A percentile compares a stretch with the other conserved stretches of the same genome.
These are phyloP conservation scores for Punica granatum DNA, from an alignment of 345 rosid species.

Conservation along the genomic window DNA sequence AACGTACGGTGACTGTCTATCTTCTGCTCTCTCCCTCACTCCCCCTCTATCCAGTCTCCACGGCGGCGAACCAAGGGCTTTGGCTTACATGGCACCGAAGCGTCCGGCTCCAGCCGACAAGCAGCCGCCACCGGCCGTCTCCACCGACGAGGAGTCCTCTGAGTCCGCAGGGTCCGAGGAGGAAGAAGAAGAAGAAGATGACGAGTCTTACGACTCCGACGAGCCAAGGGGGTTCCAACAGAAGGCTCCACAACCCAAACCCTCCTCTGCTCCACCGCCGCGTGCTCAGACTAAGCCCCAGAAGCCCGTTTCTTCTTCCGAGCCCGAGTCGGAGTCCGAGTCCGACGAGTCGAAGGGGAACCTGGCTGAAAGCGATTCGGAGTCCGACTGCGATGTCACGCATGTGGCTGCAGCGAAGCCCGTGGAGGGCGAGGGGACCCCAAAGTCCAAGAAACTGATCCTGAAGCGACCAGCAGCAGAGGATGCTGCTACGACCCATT, in stretches of 20 bases:
- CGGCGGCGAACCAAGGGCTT: neutral
- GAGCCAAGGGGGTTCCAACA: neutral
- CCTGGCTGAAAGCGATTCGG: too few species aligned
- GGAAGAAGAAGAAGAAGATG: neutral
- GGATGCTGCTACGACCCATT: neutral
- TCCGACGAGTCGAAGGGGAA: constrained; percentile 9
- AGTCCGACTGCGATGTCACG: constrained; percentile 1
- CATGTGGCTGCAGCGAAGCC: constrained; percentile 5
- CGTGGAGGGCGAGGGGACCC: constrained; percentile 1
- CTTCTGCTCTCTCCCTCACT: neutral
- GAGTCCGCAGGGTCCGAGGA: neutral
- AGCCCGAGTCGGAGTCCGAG: constrained; percentile 4
- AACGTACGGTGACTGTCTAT: too few species aligned
- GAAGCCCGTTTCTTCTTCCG: neutral
- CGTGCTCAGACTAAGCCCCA: neutral
- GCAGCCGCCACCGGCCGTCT: neutral
- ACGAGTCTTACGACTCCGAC: neutral
- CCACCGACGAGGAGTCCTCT: constrained; percentile 5
- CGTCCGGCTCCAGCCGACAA: neutral
- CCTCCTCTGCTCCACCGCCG: neutral
- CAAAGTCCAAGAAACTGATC: neutral
- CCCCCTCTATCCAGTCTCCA: neutral
- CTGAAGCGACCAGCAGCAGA: neutral
- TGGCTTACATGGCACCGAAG: constrained; percentile 2
- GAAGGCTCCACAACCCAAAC: neutral